These are phyloP conservation scores for Gastrolobium bilobum DNA, from an alignment of 306 rosid genomes.

Conservation along the genomic window DNA sequence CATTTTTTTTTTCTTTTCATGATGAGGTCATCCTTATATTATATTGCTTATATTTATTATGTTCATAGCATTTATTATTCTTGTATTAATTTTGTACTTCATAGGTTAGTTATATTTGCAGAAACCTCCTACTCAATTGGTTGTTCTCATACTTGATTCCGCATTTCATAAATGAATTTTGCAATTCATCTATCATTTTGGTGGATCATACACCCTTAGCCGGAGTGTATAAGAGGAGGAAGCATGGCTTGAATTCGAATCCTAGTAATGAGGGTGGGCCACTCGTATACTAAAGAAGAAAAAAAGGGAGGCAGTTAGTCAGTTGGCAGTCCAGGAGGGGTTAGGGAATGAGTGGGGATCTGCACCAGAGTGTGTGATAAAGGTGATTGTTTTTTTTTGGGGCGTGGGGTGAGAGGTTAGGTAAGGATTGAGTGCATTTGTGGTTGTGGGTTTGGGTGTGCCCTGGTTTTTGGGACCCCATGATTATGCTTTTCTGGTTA, in stretches of 20 bases:
- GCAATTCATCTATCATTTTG: conserved; percentile 38
- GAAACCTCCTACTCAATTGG: conserved; percentile 15
- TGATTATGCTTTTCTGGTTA: neutral
- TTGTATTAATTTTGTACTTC: conserved; percentile 22
- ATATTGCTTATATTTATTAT: conserved; percentile 19
- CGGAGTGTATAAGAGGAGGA: conserved; percentile 3
- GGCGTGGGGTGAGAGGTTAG: neutral
- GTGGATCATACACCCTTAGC: conserved; percentile 20
- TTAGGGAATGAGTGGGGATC: conserved; percentile 11
- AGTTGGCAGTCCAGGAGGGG: conserved; percentile 28
- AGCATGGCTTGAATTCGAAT: conserved; percentile 16
- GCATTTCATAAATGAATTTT: conserved; percentile 18
- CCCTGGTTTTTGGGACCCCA: conserved; percentile 9
- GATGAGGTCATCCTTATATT: conserved; percentile 19
- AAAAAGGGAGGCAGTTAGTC: neutral
- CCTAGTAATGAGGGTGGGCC: conserved; percentile 15
- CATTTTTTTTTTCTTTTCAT: conserved; percentile 5
- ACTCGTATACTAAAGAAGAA: neutral
- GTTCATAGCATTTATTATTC: conserved; percentile 6
- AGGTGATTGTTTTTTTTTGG: neutral
- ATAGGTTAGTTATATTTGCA: conserved; percentile 35
- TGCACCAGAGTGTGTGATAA: neutral
- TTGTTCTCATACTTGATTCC: conserved; percentile 42
- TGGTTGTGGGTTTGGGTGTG: neutral
- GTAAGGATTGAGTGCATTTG: neutral